These are phyloP conservation scores for Exophiala viscosa DNA, from an alignment of 2,329 filamentous ascomycete species.

Conservation along the genomic window DNA sequence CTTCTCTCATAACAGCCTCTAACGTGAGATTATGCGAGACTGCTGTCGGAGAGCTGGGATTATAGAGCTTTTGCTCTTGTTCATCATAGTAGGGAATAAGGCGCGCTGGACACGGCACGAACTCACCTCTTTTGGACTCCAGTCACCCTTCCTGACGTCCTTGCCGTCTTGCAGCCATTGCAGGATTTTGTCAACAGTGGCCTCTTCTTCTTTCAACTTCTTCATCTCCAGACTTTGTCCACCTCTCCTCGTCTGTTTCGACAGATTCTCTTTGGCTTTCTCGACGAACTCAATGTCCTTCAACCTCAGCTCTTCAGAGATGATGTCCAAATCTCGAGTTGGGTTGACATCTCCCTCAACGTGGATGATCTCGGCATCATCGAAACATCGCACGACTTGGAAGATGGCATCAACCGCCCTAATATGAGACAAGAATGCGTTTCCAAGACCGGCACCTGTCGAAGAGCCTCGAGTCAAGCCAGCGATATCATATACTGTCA, in stretches of 20 bases:
- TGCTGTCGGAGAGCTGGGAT: constrained; percentile 99
- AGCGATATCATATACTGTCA: constrained; percentile 98
- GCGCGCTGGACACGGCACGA: constrained; percentile 27
- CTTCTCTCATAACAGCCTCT: constrained; percentile 87
- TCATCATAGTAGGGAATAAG: constrained; percentile 71
- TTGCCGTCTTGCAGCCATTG: constrained; percentile 81
- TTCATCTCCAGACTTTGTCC: constrained; percentile 97
- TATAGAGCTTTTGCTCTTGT: constrained; percentile 92
- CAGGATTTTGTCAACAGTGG: constrained; percentile 85
- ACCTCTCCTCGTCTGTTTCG: constrained; percentile 92
- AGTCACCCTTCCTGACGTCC: constrained; percentile 86
- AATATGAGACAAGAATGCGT: constrained; percentile 97
- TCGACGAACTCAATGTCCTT: constrained; percentile 99
- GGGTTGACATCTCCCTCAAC: constrained; percentile 98
- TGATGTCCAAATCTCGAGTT: constrained; percentile 88
- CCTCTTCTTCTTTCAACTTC: constrained; percentile 92
- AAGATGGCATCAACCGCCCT: constrained; percentile 97
- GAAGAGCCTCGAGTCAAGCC: constrained; percentile 94
- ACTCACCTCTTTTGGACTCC: constrained; percentile 92
- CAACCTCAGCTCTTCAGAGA: constrained; percentile 81
- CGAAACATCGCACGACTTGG: constrained; percentile 94
- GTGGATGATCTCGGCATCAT: constrained; percentile 99
- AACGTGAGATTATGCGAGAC: constrained; percentile 64
- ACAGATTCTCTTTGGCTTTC: constrained; percentile 85
- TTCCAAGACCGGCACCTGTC: constrained; percentile 94